Base-by-base conservation (phyloP, 2,329 filamentous ascomycete genomes). In the Zopfia rhizophila region DNA sequence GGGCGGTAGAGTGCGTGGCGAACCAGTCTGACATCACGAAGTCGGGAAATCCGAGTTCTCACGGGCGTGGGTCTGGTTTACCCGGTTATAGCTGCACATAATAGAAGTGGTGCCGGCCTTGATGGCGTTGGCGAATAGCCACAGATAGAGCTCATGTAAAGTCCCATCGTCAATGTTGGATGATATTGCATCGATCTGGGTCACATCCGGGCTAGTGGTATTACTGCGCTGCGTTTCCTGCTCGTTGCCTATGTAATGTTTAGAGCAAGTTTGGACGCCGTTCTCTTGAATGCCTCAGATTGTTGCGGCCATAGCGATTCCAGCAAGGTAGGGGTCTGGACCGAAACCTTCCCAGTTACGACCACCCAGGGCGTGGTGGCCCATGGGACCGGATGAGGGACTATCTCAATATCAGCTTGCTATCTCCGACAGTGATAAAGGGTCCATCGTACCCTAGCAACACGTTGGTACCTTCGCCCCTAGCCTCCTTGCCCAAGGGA, bases 361-460 rank as follows among this genome's bases (percentile, higher is more conserved):
- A n/a, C 23, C 18, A 12, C 14, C 16, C 31, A 35, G 31, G 22
- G 8, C 86, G 60, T 89, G 19, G 10, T 43, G 42, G 7, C 47
- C 47, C 7, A 35, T 18, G 14, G 22, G 8, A 10, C 8, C 13
- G 12, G 22, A 8, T 18, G 8, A 6, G 10, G 31, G 70, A 6
- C 12, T 35, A 6, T 16, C 1, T 80, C 70, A 3, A 86, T 85
- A 56, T 90, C 89, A 0, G 83, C 82, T 63, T 90, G 87, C 86
- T 86, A 90, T 60, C 82, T 87, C 14, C 87, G 80, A 14, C 87
- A 87, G 11, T 84, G 86, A 24, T 82, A 78, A 0, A 87, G 86
- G 79, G 1, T 87, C 87, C 1, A 90, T 63, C 1, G 88, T 82
- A 0, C 3, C 72, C 73, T 1, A 77, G 60, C n/a, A 68, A 56